Base-by-base conservation (phyloP, 2,329 filamentous ascomycete genomes). In the Fusarium tuaranense region DNA sequence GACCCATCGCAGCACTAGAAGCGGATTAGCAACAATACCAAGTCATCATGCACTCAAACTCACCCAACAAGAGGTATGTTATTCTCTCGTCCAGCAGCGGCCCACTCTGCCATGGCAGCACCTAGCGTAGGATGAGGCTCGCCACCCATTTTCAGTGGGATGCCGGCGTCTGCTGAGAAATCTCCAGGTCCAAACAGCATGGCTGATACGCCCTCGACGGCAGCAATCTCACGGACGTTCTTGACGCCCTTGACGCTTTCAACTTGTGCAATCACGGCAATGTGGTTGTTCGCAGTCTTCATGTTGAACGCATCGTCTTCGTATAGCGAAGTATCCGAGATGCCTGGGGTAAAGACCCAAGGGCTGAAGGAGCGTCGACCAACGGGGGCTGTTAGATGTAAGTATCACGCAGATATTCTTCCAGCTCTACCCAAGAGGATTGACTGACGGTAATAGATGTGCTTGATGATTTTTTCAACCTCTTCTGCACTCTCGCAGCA, bases 311-410 rank as follows among this genome's bases (percentile, higher is more conserved):
- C 9, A 38, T 60, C 58, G 3, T 60, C 36, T 18, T 60, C 36
- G 25, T 60, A 60, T 14, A 60, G 36, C 8, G 58, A 60, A 3
- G 58, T 18, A 25, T 60, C 36, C 4, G 58, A 41, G 25, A 60
- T 41, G 16, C 58, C 38, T 5, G 58, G 58, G 4, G 36, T 41
- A 20, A 60, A 60, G 10, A 36, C 36, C 58, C 58, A 60, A 9
- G 58, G 58, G 16, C 58, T 60, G 36, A 60, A 60, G 3, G 58
- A 60, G 22, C 58, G 58, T 20, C 58, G 58, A 8, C 58, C 58
- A 10, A 60, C 13, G 9, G 58, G 58, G 3, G 58, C 58, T 60
- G 5, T 22, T 20, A 20, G 12, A 9, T 27, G 14, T 60, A 9
- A 60, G 25, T 30, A n/a, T 38, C 9, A 10, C 6, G 20, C 7